A percentile compares a stretch with the other conserved stretches of the same genome.
phyloP scores from a whole-genome alignment of 2,329 filamentous ascomycete genomes.

The Trichoderma sp. region DNA sequence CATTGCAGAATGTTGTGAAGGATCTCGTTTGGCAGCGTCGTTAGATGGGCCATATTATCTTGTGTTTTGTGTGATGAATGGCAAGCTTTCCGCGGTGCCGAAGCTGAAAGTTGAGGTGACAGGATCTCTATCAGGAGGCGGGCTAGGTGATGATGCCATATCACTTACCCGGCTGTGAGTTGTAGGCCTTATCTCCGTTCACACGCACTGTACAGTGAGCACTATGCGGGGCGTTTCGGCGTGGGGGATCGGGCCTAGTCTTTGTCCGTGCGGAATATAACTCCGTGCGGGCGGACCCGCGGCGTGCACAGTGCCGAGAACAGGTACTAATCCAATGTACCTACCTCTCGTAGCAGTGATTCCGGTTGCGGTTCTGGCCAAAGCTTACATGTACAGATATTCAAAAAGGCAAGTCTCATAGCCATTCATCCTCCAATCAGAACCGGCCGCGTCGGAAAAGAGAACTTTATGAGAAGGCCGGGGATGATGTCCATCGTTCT shows the following conservation, averaged over 20 bases:
- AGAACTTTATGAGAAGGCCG: conserved; percentile 20
- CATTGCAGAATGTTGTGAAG: conserved; percentile 59
- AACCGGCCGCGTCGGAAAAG: conserved; percentile 19
- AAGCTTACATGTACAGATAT: background rate
- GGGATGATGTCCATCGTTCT: conserved; percentile 20
- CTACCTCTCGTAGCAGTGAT: background rate
- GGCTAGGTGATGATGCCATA: conserved; percentile 13
- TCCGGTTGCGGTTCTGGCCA: background rate
- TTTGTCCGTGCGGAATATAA: background rate
- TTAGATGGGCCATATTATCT: conserved; percentile 23
- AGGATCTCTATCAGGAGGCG: background rate
- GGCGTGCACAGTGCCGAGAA: background rate
- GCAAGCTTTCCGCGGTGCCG: background rate
- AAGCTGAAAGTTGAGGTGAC: background rate
- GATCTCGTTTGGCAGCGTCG: conserved; percentile 58
- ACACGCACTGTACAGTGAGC: background rate
- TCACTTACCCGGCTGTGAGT: background rate
- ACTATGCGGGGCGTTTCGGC: background rate
- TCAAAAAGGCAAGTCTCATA: background rate
- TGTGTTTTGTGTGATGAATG: background rate
- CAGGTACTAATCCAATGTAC: background rate
- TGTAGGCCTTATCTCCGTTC: background rate
- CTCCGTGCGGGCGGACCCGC: background rate
- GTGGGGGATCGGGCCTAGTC: background rate
- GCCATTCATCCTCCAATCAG: background rate